Conservation (phyloP, 129 eudicot genomes). For the Helianthus tuberosus region DNA sequence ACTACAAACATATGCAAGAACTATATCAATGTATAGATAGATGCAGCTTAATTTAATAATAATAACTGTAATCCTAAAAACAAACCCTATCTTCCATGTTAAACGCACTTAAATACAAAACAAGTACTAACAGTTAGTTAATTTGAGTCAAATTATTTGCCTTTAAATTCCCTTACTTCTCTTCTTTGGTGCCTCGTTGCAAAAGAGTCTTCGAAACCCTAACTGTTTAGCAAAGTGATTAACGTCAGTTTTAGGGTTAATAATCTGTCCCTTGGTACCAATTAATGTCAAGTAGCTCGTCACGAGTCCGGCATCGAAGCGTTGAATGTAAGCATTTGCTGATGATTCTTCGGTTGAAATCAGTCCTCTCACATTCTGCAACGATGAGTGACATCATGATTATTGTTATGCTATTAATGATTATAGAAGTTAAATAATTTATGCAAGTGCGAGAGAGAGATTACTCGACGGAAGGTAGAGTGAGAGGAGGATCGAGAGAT, state of each 20-base stretch:
- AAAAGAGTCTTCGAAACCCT: constrained; percentile 48
- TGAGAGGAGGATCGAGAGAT: constrained; percentile 44
- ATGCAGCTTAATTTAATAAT: background rate
- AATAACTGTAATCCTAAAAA: background rate
- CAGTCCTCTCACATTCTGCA: constrained; percentile 44
- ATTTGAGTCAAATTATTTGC: no score
- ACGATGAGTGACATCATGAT: background rate
- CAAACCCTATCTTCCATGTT: background rate
- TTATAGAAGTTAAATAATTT: background rate
- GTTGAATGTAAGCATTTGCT: constrained; percentile 22
- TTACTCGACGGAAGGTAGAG: constrained; percentile 41
- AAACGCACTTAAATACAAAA: background rate
- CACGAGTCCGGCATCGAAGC: constrained; percentile 36
- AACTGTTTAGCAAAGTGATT: constrained; percentile 24
- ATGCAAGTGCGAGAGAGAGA: background rate
- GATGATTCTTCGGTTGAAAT: constrained; percentile 36
- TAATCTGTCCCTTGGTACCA: constrained; percentile 35
- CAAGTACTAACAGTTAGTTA: background rate
- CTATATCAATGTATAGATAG: background rate
- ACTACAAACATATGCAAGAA: constrained; percentile 1
- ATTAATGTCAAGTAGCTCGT: constrained; percentile 53
- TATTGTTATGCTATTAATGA: background rate
- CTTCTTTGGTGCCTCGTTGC: constrained; percentile 49
- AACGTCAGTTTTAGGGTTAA: constrained; percentile 25
- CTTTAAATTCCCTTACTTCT: constrained; percentile 33